These are phyloP conservation scores for Monoraphidium neglectum DNA, from an alignment of 139 green algal species.

Conservation along the genomic window DNA sequence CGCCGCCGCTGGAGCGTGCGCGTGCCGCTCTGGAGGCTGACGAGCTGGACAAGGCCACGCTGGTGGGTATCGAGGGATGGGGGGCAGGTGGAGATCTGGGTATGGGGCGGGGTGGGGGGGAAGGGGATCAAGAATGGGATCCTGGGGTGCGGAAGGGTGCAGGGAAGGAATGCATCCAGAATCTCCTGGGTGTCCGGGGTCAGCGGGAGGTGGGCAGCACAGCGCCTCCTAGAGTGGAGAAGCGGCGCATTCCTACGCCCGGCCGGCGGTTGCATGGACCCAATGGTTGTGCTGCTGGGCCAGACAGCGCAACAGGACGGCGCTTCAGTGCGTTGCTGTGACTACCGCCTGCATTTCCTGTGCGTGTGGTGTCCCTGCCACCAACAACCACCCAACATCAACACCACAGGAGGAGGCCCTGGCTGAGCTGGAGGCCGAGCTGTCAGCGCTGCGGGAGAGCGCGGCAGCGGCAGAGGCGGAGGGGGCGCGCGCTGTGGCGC, in stretches of 20 bases:
- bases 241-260: background rate
- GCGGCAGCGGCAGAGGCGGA: background rate
- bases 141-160: background rate
- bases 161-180: background rate
- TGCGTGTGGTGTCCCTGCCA: conserved; percentile 3
- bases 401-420: conserved; percentile 35
- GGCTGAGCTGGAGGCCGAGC: conserved; percentile 45
- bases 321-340: background rate
- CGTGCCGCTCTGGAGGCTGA: conserved; percentile 32
- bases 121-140: background rate
- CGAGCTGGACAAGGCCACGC: conserved; percentile 27
- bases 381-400: too few relatives aligned
- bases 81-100: background rate
- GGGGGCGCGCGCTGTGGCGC: conserved; percentile 31
- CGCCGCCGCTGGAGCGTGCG: conserved; percentile 22
- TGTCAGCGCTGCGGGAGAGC: conserved; percentile 33
- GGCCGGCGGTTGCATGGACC: background rate
- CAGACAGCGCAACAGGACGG: background rate
- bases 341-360: background rate
- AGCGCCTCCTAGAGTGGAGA: background rate
- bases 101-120: background rate
- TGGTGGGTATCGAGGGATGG: conserved; percentile 19
- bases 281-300: background rate
- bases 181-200: background rate
- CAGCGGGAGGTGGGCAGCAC: background rate